phyloP scores from a whole-genome alignment of 2,329 filamentous ascomycete genomes.

The Emergomyces orientalis region DNA sequence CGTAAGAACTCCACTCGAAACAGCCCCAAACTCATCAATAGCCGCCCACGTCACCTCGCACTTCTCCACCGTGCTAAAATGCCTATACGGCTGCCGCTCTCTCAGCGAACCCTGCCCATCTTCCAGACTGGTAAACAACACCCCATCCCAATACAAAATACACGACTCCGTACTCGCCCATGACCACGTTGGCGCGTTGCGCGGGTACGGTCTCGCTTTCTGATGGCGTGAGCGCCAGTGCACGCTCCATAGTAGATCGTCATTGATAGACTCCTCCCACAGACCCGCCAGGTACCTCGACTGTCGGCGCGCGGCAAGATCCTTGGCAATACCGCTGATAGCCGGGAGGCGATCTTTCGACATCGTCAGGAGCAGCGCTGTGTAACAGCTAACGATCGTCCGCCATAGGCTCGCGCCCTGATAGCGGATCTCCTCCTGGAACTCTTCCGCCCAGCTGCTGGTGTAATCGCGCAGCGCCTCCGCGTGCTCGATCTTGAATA shows the following conservation, averaged over 20 bases:
- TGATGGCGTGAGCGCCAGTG: neutral
- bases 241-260: conserved; percentile 3
- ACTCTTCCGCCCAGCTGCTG: neutral
- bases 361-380: neutral
- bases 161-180: neutral
- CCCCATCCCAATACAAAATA: neutral
- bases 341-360: conserved; percentile 2
- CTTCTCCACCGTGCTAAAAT: neutral
- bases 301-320: neutral
- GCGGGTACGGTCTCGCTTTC: neutral
- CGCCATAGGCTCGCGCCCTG: conserved; percentile 5
- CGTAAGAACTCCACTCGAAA: neutral
- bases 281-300: neutral
- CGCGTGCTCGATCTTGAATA: conserved; percentile 1
- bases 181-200: conserved; percentile 2
- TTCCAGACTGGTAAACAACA: neutral
- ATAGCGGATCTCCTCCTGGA: neutral
- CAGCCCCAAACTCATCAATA: neutral
- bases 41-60: neutral
- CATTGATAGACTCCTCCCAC: conserved; percentile 3
- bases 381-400: conserved; percentile 1
- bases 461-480: neutral
- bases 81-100: neutral
- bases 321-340: conserved; percentile 5
- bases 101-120: neutral